Base-by-base conservation (phyloP, 306 rosid species). In the Adenanthera pavonina region DNA sequence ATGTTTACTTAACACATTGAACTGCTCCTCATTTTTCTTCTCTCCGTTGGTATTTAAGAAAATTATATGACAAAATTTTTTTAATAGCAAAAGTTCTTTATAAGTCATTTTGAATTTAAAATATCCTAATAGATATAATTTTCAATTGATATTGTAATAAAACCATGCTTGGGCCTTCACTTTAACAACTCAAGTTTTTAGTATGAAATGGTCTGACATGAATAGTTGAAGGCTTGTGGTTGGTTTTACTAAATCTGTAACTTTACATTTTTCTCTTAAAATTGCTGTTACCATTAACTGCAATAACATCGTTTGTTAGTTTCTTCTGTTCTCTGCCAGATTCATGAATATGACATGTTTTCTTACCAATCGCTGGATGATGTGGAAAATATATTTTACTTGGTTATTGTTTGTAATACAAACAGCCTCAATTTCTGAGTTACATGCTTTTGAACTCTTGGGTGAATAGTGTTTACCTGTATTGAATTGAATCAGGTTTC, bases 401-500 rank as follows among this genome's bases (percentile, higher is more conserved):
- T 30, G 30, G 1, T 64, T 47, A 25, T 1, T 77, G 78, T 48
- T 13, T 74, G 57, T 51, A 36, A 70, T 47, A 56, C 62, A 56
- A 67, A 14, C 12, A 30, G 48, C 52, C 49, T 19, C 44, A 25
- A 30, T 72, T 81, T 51, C 19, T 51, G 72, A 30, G 48, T 69
- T 43, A 33, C 57, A 8, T 40, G 14, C 43, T 20, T 12, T 52
- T 78, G 52, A 74, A 51, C 52, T 66, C 53, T 69, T 8, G 3
- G 51, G 48, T 78, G 51, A 33, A 44, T 69, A 67, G 25, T 59
- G 41, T 38, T 85, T 79, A 77, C 81, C 65, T 53, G 56, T 46
- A 69, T 77, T 86, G 52, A 74, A 53, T 44, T 82, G 74, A 7
- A 81, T 68, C 94, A 95, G 99, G 97, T 93, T 76, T 95, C 97